Evolutionary conservation across 148 eudicot species (phyloP).

Genomic region (Pouteria glomerata): DNA sequence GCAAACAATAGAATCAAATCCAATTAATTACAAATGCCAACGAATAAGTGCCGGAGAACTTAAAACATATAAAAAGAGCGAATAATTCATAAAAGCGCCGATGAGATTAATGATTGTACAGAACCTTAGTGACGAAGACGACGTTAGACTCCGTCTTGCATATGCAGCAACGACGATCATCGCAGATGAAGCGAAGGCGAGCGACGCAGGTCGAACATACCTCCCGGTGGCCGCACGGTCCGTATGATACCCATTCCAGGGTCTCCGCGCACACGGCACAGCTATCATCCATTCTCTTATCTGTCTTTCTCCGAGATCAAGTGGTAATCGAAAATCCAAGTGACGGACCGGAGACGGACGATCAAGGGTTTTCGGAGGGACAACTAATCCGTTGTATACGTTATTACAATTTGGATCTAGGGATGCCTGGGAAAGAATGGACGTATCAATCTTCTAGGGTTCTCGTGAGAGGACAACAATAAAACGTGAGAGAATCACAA

Average conservation of each 20-base stretch:
- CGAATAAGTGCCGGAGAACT: neutral
- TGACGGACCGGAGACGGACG: no score
- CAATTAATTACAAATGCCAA: neutral
- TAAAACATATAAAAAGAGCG: neutral
- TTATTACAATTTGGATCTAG: no score
- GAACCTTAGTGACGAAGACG: slow-evolving; percentile 89
- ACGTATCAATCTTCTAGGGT: no score
- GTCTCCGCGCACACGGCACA: slow-evolving; percentile 86
- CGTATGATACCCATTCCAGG: slow-evolving; percentile 94
- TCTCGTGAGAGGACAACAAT: no score
- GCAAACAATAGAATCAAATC: neutral
- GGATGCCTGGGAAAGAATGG: no score
- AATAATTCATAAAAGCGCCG: neutral
- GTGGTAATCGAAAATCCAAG: no score
- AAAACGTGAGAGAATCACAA: no score
- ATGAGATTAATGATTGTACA: neutral
- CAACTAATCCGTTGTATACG: no score
- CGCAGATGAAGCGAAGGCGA: slow-evolving; percentile 92
- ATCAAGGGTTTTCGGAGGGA: no score
- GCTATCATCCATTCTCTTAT: slow-evolving; percentile 70
- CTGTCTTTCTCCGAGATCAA: neutral
- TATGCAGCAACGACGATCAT: slow-evolving; percentile 84
- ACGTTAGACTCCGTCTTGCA: slow-evolving; percentile 61
- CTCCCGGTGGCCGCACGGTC: slow-evolving; percentile 80
- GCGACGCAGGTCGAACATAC: slow-evolving; percentile 95